Evolutionary conservation across 306 rosid species (phyloP).

Genomic region (Acacia acuminata): DNA sequence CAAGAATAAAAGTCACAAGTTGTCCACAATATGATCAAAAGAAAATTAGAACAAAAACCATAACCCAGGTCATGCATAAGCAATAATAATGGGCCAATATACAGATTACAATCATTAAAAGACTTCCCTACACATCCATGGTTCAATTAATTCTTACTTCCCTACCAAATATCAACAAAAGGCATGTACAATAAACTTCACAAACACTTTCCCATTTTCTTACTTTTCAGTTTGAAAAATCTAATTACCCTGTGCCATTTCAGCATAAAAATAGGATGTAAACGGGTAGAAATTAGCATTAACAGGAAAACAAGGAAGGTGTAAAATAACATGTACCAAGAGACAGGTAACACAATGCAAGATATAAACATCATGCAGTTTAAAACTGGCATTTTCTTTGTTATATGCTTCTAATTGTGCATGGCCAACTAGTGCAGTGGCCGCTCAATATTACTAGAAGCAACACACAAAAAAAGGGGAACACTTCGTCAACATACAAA

Average conservation of each 20-base stretch:
- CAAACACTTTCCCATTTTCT: neutral
- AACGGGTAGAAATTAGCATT: neutral
- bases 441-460: slow-evolving; percentile 2
- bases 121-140: neutral
- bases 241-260: neutral
- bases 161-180: neutral
- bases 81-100: neutral
- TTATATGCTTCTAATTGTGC: slow-evolving; percentile 25
- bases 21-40: neutral
- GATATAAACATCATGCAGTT: slow-evolving; percentile 29
- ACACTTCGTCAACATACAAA: neutral
- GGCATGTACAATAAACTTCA: neutral
- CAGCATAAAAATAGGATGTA: neutral
- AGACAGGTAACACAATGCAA: slow-evolving; percentile 42
- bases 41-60: neutral
- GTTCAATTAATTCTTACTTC: neutral
- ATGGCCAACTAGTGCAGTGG: neutral
- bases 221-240: neutral
- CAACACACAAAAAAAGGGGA: neutral
- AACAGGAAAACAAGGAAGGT: neutral
- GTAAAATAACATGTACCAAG: neutral
- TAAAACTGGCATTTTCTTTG: slow-evolving; percentile 24
- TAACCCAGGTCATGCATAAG: neutral
- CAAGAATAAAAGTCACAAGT: neutral
- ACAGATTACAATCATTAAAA: neutral